A percentile compares a stretch with the other conserved stretches of the same genome.
Conservation (phyloP, 2,329 filamentous ascomycete species). For the Ophiostoma sp. region DNA sequence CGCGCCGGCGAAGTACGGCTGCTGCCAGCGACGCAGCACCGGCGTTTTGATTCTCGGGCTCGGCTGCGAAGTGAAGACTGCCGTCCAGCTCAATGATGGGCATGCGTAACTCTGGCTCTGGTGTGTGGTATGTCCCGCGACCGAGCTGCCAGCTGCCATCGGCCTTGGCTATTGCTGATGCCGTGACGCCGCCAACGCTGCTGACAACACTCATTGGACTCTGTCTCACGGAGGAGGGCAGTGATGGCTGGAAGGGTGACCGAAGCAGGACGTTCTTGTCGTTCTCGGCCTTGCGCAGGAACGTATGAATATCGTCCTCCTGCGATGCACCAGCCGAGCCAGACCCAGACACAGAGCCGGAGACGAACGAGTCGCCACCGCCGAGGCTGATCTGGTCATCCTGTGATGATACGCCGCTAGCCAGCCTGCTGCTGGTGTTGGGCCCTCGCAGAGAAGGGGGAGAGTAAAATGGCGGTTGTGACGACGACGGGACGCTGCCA, state of each 20-base stretch:
- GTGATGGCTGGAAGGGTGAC: slow-evolving; percentile 50
- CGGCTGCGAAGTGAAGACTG: slow-evolving; percentile 24
- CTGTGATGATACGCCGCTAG: background rate
- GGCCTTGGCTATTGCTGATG: background rate
- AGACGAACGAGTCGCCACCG: slow-evolving; percentile 33
- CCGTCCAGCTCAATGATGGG: slow-evolving; percentile 41
- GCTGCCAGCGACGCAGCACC: background rate
- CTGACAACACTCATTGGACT: slow-evolving; percentile 28
- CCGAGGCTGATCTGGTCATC: slow-evolving; percentile 9
- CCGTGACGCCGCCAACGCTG: slow-evolving; percentile 25
- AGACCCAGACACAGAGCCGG: slow-evolving; percentile 35
- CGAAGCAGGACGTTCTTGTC: slow-evolving; percentile 52
- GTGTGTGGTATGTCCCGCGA: slow-evolving; percentile 32
- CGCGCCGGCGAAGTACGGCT: slow-evolving; percentile 29
- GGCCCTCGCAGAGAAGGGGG: background rate
- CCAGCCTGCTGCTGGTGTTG: background rate
- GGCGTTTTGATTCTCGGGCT: background rate
- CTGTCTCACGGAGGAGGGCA: slow-evolving; percentile 38
- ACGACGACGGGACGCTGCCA: slow-evolving; percentile 36
- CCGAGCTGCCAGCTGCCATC: background rate
- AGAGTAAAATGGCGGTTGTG: background rate
- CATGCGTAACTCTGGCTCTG: slow-evolving; percentile 46
- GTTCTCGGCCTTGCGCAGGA: slow-evolving; percentile 48
- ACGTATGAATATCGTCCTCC: slow-evolving; percentile 49
- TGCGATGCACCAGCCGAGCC: slow-evolving; percentile 41